Conservation (phyloP, 345 rosid species). For the Corymbia maculata region DNA sequence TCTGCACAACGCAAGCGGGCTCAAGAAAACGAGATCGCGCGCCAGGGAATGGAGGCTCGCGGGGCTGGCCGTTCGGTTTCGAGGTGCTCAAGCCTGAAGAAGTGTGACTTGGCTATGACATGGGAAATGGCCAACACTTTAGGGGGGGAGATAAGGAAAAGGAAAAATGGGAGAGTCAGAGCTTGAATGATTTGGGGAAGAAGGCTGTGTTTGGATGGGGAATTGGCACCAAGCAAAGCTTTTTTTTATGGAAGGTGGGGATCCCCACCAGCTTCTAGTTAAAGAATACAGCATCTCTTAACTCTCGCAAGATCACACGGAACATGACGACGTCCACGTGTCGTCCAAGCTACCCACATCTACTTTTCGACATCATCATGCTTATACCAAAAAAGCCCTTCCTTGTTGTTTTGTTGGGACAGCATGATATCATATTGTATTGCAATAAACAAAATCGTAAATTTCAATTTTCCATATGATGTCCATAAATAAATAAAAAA, state of each 20-base stretch:
- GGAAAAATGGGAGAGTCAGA: too few relatives aligned
- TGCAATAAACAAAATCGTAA: rapidly evolving
- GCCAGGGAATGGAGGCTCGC: background rate
- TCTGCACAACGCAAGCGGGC: rapidly evolving
- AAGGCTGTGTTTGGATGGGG: too few relatives aligned
- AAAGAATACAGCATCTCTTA: too few relatives aligned
- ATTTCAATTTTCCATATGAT: background rate
- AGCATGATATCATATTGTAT: rapidly evolving
- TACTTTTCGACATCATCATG: background rate
- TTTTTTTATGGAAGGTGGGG: too few relatives aligned
- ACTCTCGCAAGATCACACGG: too few relatives aligned
- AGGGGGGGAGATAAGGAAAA: too few relatives aligned
- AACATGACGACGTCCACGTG: too few relatives aligned
- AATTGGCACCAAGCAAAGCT: too few relatives aligned
- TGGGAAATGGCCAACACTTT: too few relatives aligned
- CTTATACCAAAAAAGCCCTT: too few relatives aligned
- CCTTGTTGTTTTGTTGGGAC: background rate
- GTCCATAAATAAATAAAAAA: background rate
- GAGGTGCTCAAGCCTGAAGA: background rate
- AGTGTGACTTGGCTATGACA: background rate
- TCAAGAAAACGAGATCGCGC: background rate
- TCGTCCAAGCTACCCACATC: rapidly evolving
- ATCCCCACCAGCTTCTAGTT: too few relatives aligned
- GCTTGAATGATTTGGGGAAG: too few relatives aligned
- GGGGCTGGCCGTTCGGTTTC: background rate